These are phyloP conservation scores for Zymoseptoria crescenta DNA, from an alignment of 2,329 filamentous ascomycete species.

Conservation along the genomic window DNA sequence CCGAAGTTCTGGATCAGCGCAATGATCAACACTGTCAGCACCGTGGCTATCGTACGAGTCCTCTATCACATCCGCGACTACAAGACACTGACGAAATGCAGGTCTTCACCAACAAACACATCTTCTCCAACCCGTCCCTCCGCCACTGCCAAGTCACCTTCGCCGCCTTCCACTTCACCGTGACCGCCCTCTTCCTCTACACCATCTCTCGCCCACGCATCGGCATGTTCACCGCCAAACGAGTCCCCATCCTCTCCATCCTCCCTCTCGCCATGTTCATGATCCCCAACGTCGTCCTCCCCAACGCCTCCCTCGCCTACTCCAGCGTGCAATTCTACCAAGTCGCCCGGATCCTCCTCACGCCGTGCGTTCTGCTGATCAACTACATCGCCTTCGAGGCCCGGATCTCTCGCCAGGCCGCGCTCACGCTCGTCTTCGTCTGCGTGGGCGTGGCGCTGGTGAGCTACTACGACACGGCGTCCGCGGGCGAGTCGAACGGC, in stretches of 20 bases:
- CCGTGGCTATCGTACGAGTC: slow-evolving; percentile 16
- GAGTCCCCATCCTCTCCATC: slow-evolving; percentile 48
- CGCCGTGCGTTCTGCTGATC: slow-evolving; percentile 57
- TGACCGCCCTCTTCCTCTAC: slow-evolving; percentile 58
- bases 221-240: slow-evolving; percentile 51
- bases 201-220: slow-evolving; percentile 52
- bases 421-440: slow-evolving; percentile 50
- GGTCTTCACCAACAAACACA: slow-evolving; percentile 64
- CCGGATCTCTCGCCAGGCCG: slow-evolving; percentile 48
- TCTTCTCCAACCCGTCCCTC: slow-evolving; percentile 56
- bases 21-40: slow-evolving; percentile 15
- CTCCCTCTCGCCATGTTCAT: slow-evolving; percentile 59
- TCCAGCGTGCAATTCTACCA: slow-evolving; percentile 65
- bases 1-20: slow-evolving; percentile 17
- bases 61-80: background rate
- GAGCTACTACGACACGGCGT: slow-evolving; percentile 58
- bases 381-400: slow-evolving; percentile 55
- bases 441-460: slow-evolving; percentile 59
- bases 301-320: slow-evolving; percentile 60
- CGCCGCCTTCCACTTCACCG: slow-evolving; percentile 60
- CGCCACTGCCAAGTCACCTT: slow-evolving; percentile 58
- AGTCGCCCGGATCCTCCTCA: slow-evolving; percentile 59
- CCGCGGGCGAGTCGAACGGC: slow-evolving; percentile 34
- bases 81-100: slow-evolving; percentile 21
- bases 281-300: slow-evolving; percentile 61